Evolutionary conservation across 2,329 filamentous ascomycete genomes (phyloP).

Genomic region (Triangularia verruculosa): DNA sequence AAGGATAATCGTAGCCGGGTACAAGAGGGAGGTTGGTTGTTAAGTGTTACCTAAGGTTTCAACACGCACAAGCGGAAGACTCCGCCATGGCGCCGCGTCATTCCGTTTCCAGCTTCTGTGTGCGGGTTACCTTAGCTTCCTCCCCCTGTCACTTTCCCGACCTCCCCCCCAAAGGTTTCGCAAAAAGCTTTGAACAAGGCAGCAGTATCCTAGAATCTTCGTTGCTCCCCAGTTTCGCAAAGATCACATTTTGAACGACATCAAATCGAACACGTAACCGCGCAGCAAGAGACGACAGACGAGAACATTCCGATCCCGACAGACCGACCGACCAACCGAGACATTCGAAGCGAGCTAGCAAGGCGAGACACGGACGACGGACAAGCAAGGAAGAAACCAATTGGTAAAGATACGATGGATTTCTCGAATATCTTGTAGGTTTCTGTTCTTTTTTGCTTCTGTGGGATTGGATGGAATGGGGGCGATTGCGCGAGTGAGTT

Average conservation of each 20-base stretch:
- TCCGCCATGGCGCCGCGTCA: neutral
- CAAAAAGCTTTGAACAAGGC: neutral
- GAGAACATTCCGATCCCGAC: too few relatives aligned
- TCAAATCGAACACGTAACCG: neutral
- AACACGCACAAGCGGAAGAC: neutral
- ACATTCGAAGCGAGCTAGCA: neutral
- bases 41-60: neutral
- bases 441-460: slow-evolving; percentile 10
- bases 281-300: too few relatives aligned
- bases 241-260: neutral
- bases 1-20: too few relatives aligned
- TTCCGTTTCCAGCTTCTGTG: neutral
- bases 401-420: slow-evolving; percentile 62
- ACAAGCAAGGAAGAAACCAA: neutral
- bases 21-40: too few relatives aligned
- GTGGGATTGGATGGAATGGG: too few relatives aligned
- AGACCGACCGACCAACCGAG: neutral
- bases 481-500: too few relatives aligned
- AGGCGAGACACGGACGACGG: neutral
- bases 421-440: slow-evolving; percentile 89
- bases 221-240: neutral
- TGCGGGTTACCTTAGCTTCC: neutral
- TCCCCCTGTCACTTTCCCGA: neutral
- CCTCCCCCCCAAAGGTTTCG: neutral
- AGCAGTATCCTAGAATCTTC: too few relatives aligned